Evolutionary conservation across 164 flowering plant genomes (phyloP).

Genomic region (Stephania cephalantha): DNA sequence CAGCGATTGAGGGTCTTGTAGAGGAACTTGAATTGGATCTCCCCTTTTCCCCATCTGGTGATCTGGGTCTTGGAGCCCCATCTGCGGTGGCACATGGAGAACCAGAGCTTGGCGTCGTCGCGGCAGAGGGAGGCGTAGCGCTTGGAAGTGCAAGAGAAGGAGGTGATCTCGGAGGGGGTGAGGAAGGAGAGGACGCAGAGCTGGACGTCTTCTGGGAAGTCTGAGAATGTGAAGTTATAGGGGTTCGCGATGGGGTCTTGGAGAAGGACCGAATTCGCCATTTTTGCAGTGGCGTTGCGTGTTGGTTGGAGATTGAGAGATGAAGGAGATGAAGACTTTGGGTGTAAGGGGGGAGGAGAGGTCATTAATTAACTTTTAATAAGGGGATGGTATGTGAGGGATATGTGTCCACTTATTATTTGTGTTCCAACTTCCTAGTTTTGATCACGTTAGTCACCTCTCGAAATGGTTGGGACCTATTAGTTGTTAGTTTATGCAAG

Average conservation of each 20-base stretch:
- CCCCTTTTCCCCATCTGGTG: constrained; percentile 53
- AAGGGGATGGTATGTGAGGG: too few species aligned
- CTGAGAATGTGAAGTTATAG: constrained; percentile 31
- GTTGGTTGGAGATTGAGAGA: neutral
- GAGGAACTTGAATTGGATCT: constrained; percentile 41
- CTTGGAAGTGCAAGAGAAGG: constrained; percentile 67
- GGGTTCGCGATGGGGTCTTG: neutral
- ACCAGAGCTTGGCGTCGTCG: constrained; percentile 53
- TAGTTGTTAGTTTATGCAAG: too few species aligned
- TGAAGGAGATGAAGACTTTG: neutral
- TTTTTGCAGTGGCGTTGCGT: neutral
- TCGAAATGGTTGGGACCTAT: too few species aligned
- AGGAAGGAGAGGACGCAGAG: constrained; percentile 74
- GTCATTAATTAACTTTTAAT: too few species aligned
- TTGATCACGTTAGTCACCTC: too few species aligned
- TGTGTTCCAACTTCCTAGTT: too few species aligned
- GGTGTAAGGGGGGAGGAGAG: too few species aligned
- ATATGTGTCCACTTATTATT: too few species aligned
- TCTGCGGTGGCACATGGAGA: constrained; percentile 56
- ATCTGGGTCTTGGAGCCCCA: constrained; percentile 71
- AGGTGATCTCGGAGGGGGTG: constrained; percentile 44
- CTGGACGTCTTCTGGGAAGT: constrained; percentile 86
- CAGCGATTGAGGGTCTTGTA: constrained; percentile 49
- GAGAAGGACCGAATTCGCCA: neutral
- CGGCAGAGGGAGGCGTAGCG: constrained; percentile 42